Conservation (phyloP, 495 filamentous ascomycete species). For the Aspergillus saccharolyticus region DNA sequence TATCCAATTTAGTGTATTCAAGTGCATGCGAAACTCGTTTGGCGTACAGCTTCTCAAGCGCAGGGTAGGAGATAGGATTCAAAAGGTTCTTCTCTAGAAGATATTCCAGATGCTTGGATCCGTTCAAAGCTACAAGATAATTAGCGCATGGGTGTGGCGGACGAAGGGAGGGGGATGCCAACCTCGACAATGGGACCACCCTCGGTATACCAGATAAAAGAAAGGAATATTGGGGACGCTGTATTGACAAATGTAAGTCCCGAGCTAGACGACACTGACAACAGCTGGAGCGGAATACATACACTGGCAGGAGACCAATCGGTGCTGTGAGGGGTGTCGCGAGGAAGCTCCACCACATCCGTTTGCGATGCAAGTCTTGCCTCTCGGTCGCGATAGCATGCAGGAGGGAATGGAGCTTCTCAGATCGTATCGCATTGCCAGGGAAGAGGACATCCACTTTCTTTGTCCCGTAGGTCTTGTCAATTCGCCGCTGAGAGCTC, state of each 20-base stretch:
- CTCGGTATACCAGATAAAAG: slow-evolving; percentile 86
- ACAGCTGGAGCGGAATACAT: slow-evolving; percentile 28
- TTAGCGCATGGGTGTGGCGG: slow-evolving; percentile 9
- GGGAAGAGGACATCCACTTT: slow-evolving; percentile 79
- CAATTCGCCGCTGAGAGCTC: slow-evolving; percentile 56
- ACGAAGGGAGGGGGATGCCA: slow-evolving; percentile 13
- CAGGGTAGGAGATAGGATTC: slow-evolving; percentile 52
- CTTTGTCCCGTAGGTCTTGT: slow-evolving; percentile 57
- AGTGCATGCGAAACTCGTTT: slow-evolving; percentile 29
- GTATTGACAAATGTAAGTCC: slow-evolving; percentile 10
- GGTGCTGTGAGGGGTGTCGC: slow-evolving; percentile 82
- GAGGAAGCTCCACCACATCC: slow-evolving; percentile 72
- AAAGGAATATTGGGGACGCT: slow-evolving; percentile 92
- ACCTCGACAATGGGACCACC: slow-evolving; percentile 66
- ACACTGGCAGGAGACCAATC: slow-evolving; percentile 79
- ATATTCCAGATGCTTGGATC: slow-evolving; percentile 80
- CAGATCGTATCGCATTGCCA: slow-evolving; percentile 55
- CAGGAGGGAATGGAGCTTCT: slow-evolving; percentile 57
- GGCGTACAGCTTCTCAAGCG: slow-evolving; percentile 71
- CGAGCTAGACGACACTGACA: neutral
- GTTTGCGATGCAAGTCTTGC: slow-evolving; percentile 67
- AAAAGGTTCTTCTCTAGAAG: slow-evolving; percentile 68
- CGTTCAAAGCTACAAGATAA: slow-evolving; percentile 55
- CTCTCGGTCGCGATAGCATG: slow-evolving; percentile 66
- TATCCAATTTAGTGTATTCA: slow-evolving; percentile 18